A percentile compares a stretch with the other conserved stretches of the same genome.
These are phyloP conservation scores for Suhomyces yuchorum DNA, from an alignment of 1,139 yeast species.

Conservation along the genomic window DNA sequence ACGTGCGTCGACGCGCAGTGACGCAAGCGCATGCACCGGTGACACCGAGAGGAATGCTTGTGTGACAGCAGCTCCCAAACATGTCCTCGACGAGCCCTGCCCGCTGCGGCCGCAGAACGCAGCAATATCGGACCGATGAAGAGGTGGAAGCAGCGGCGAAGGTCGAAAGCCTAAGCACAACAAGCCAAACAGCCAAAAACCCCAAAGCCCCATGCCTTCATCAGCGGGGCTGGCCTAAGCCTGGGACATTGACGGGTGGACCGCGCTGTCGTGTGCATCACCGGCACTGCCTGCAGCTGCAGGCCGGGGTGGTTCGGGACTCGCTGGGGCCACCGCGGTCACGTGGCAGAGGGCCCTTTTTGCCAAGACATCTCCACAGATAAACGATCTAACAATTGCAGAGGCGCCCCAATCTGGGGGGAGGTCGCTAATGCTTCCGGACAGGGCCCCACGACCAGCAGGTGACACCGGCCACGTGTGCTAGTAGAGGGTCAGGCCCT, in stretches of 20 bases:
- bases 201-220: not conserved
- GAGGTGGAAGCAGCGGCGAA: not conserved
- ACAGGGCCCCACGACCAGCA: constrained; percentile 9
- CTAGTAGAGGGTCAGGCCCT: no score
- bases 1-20: not conserved
- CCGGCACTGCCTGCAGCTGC: not conserved
- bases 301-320: not conserved
- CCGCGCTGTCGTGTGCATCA: not conserved
- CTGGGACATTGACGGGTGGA: not conserved
- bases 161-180: no score
- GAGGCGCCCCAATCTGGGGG: constrained; percentile 10
- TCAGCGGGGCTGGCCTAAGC: not conserved
- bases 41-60: not conserved
- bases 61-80: no score
- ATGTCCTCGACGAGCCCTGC: no score
- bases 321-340: no score
- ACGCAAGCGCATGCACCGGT: not conserved
- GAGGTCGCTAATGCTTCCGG: constrained; percentile 10
- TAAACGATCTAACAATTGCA: constrained; percentile 13
- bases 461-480: no score
- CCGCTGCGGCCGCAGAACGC: no score
- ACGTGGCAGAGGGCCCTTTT: constrained; percentile 7
- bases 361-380: constrained; percentile 13
- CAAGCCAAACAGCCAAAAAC: no score
- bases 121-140: not conserved